These are phyloP conservation scores for grape (Vitis vinifera) DNA, from an alignment of 164 flowering plant genomes.

Conservation along the genomic window ASM3070453v1 NC_081808.1:2618001-2618500, in stretches of 20 bases:
- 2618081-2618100: slow-evolving; percentile 33
- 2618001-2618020: slow-evolving; percentile 63
- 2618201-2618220: too few relatives aligned
- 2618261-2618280: too few relatives aligned
- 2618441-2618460: slow-evolving; percentile 59
- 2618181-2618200: too few relatives aligned
- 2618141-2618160: neutral
- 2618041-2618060: slow-evolving; percentile 78
- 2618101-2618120: neutral
- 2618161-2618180: too few relatives aligned
- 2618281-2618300: too few relatives aligned
- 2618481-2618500: slow-evolving; percentile 38
- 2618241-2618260: too few relatives aligned
- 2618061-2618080: slow-evolving; percentile 86
- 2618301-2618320: too few relatives aligned
- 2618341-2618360: slow-evolving; percentile 1
- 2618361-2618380: slow-evolving; percentile 99
- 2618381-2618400: slow-evolving; percentile 97
- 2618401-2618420: slow-evolving; percentile 53
- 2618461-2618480: slow-evolving; percentile 55
- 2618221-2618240: too few relatives aligned
- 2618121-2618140: neutral
- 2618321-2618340: neutral
- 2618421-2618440: slow-evolving; percentile 42
- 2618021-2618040: slow-evolving; percentile 99